phyloP scores from a whole-genome alignment of 352 stramenopile genomes.

The Peronospora tabacina region DNA sequence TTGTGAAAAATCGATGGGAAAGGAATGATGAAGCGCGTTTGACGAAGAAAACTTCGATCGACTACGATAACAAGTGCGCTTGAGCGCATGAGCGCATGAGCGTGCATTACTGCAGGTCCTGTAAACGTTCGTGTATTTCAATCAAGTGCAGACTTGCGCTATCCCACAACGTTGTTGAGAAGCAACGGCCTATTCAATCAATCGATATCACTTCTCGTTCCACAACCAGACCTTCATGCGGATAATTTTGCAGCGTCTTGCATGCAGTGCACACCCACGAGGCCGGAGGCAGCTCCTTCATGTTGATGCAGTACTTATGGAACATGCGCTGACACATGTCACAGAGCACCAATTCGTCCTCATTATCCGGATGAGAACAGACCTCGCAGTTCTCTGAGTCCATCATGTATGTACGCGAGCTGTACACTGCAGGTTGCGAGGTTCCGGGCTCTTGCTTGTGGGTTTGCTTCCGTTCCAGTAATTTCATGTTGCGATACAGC shows the following conservation, averaged over 20 bases:
- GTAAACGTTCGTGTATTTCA: slow-evolving; percentile 24
- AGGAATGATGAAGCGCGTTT: slow-evolving; percentile 32
- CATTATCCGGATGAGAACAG: slow-evolving; percentile 47
- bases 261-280: slow-evolving; percentile 74
- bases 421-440: slow-evolving; percentile 47
- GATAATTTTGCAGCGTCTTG: slow-evolving; percentile 59
- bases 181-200: slow-evolving; percentile 33
- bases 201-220: slow-evolving; percentile 64
- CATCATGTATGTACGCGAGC: slow-evolving; percentile 65
- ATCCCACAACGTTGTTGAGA: slow-evolving; percentile 5
- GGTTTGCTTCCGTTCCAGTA: slow-evolving; percentile 60
- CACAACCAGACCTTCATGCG: slow-evolving; percentile 42
- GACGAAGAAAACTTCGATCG: slow-evolving; percentile 19
- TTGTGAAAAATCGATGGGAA: slow-evolving; percentile 72
- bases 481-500: slow-evolving; percentile 80
- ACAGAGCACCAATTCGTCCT: slow-evolving; percentile 65
- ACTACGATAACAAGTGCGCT: slow-evolving; percentile 18
- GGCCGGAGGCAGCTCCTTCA: slow-evolving; percentile 62
- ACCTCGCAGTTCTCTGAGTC: slow-evolving; percentile 68
- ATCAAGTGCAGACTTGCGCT: slow-evolving; percentile 15
- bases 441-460: slow-evolving; percentile 58
- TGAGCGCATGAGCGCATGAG: too few species aligned
- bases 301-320: slow-evolving; percentile 76
- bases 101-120: slow-evolving; percentile 6
- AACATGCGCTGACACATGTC: slow-evolving; percentile 82